phyloP scores from a whole-genome alignment of 345 rosid genomes.

The Melaleuca alternifolia region DNA sequence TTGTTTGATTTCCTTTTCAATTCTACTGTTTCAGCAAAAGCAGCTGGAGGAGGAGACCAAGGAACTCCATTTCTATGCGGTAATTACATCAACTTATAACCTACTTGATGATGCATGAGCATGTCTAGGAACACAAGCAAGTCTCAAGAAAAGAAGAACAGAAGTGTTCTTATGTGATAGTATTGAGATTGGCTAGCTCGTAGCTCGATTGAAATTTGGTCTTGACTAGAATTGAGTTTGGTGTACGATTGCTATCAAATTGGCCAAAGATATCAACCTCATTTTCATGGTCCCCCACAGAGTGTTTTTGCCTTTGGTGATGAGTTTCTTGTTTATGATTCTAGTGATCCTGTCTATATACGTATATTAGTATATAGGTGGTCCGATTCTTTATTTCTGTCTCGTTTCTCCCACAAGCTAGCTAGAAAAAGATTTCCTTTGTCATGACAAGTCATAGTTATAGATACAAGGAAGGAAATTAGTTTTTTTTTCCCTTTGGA shows the following conservation, averaged over 20 bases:
- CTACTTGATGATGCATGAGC: neutral
- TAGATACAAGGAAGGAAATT: neutral
- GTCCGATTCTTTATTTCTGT: neutral
- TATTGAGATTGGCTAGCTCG: neutral
- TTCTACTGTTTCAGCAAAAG: neutral
- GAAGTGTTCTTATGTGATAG: neutral
- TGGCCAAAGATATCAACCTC: neutral
- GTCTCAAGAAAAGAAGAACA: neutral
- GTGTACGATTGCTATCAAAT: neutral
- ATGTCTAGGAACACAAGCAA: neutral
- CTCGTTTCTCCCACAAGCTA: neutral
- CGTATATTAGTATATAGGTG: neutral
- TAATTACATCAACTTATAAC: neutral
- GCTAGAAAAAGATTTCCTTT: neutral
- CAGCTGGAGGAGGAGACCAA: slow-evolving; percentile 1
- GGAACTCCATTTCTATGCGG: slow-evolving; percentile 1
- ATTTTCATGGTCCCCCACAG: neutral
- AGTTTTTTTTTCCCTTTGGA: neutral
- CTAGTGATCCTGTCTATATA: neutral
- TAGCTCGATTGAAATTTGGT: neutral
- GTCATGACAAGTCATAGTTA: neutral
- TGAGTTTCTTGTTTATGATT: neutral
- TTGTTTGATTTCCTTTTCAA: neutral
- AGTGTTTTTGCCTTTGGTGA: neutral
- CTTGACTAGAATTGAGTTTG: neutral